Percentiles rank a stretch among this genome's conserved stretches.
These are phyloP conservation scores for Sordaria brevicollis DNA, from an alignment of 495 filamentous ascomycete species.

Conservation along the genomic window DNA sequence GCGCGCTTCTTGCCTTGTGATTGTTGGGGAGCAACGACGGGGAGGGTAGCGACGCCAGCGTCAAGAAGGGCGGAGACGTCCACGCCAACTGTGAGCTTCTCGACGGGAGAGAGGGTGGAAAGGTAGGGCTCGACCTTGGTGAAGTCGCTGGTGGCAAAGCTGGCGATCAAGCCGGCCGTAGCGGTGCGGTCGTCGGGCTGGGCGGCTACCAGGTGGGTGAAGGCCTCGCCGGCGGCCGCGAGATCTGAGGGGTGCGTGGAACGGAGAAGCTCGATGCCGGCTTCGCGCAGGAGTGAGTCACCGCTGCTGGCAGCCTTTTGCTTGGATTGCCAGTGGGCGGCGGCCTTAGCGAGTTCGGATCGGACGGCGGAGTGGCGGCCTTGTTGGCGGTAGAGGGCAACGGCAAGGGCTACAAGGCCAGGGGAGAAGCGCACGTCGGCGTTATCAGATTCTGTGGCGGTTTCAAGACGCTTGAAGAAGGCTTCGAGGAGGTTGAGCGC, in stretches of 20 bases:
- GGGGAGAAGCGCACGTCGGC: constrained; percentile 70
- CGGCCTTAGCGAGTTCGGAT: constrained; percentile 66
- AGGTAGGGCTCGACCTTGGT: constrained; percentile 49
- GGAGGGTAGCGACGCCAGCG: constrained; percentile 60
- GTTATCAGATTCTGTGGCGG: constrained; percentile 44
- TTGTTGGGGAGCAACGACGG: constrained; percentile 18
- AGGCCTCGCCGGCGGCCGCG: constrained; percentile 59
- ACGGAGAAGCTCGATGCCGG: constrained; percentile 67
- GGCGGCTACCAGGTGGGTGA: constrained; percentile 52
- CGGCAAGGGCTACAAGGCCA: constrained; percentile 71
- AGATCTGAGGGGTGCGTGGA: constrained; percentile 59
- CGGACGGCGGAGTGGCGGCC: constrained; percentile 66
- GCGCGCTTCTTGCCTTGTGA: constrained; percentile 20
- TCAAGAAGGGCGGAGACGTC: constrained; percentile 62
- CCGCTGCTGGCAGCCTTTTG: constrained; percentile 34
- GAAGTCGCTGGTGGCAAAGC: constrained; percentile 60
- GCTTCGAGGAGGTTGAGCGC: constrained; percentile 68
- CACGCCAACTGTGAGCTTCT: constrained; percentile 53
- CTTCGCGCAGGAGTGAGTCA: constrained; percentile 59
- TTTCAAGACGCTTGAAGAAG: constrained; percentile 63
- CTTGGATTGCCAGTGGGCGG: constrained; percentile 60
- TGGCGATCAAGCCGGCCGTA: constrained; percentile 73
- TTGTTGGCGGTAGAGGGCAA: constrained; percentile 71
- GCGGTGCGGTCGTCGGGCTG: constrained; percentile 55
- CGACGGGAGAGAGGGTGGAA: constrained; percentile 52